phyloP scores from a whole-genome alignment of 106 monocot genomes.

The Phalaenopsis equestris region DNA sequence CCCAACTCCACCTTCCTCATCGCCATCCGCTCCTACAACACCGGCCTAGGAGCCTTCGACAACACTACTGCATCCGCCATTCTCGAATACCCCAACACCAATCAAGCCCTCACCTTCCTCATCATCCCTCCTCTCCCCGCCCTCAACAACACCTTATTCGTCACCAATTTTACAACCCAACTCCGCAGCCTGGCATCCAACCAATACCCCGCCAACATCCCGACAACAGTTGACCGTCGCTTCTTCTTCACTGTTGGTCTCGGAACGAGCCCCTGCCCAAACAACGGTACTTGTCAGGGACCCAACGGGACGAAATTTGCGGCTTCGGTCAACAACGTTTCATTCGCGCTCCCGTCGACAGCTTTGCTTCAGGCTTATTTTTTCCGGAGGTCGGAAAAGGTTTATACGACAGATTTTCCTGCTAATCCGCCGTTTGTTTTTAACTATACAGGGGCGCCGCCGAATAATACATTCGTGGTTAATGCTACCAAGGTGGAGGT shows the following conservation, averaged over 20 bases:
- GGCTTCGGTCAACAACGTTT: constrained; percentile 30
- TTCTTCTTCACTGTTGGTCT: constrained; percentile 25
- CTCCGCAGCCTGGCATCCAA: constrained; percentile 23
- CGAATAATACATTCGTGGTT: constrained; percentile 12
- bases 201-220: constrained; percentile 22
- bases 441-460: constrained; percentile 29
- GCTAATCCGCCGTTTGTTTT: constrained; percentile 13
- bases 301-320: constrained; percentile 20
- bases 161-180: constrained; percentile 3
- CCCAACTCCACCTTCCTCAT: constrained; percentile 20
- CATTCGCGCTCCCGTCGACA: constrained; percentile 18
- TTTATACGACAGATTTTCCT: constrained; percentile 21
- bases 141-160: constrained; percentile 26
- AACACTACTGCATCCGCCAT: constrained; percentile 29
- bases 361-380: constrained; percentile 27
- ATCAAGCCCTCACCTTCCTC: not conserved
- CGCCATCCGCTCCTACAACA: constrained; percentile 31
- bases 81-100: constrained; percentile 23
- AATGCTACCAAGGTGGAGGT: constrained; percentile 14
- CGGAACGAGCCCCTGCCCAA: constrained; percentile 14
- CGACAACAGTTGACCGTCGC: constrained; percentile 25
- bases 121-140: constrained; percentile 15
- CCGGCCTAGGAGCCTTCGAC: constrained; percentile 21
- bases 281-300: constrained; percentile 19
- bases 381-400: not conserved